Base-by-base conservation (phyloP, 805 yeast genomes). In the Lachancea cidri region DNA sequence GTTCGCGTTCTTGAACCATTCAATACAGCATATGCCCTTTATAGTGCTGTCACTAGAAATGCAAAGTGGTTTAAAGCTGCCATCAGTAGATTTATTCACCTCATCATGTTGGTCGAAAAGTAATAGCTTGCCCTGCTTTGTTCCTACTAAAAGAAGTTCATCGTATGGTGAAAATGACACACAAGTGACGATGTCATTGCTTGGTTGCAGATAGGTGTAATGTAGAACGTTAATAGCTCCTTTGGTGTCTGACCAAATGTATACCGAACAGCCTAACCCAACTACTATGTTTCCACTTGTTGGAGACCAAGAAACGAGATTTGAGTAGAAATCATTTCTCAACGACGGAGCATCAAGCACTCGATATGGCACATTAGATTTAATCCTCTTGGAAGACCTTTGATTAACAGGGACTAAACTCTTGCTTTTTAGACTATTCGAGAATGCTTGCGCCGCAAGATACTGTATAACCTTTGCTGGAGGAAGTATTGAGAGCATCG, bases 261-360 rank as follows among this genome's bases (percentile, higher is more conserved):
- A 83, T 0, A 76, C 81, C 4, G 71, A 62, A 3, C 67, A 53
- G 0, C 77, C 81, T 24, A 86, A 64, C 0, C 89, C 96, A 1
- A 86, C 86, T 0, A 81, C 81, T 0, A 86, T 64, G 17, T 65
- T 66, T 32, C 69, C 70, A 1, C 76, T 62, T 13, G 50, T 50
- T 5, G 55, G 56, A 0, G 88, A 77, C 95, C 95, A 86, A 4
- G 86, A 74, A 0, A 86, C 73, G 41, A 84, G 65, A 54, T 84
- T 84, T 1, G 86, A 73, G 60, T 86, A 87, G 54, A 80, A 86
- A 57, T 87, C 95, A 58, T 85, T 81, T 45, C 82, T 65, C 39
- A 86, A 59, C 2, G 78, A 77, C 0, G 88, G 88, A 0, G 93
- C 89, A 54, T 77, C 82, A 15, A 81, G 58, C 0, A 78, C 77